These are phyloP conservation scores for Daldinia loculata DNA, from an alignment of 495 filamentous ascomycete species.

Conservation along the genomic window DNA sequence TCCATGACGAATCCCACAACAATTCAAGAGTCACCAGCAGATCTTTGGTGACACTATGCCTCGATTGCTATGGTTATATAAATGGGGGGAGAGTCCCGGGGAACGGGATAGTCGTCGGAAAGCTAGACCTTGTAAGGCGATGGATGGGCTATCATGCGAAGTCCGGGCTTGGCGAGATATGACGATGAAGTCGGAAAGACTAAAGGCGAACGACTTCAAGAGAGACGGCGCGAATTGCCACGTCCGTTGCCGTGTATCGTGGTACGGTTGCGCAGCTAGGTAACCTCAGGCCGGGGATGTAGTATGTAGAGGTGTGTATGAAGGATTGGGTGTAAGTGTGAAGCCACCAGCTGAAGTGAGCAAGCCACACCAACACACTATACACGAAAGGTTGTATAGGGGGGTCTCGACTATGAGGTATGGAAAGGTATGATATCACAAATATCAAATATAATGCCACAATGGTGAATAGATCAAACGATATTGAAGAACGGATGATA, in stretches of 20 bases:
- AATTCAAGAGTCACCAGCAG: slow-evolving; percentile 41
- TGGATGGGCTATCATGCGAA: slow-evolving; percentile 30
- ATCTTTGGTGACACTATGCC: slow-evolving; percentile 38
- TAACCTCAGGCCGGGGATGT: slow-evolving; percentile 20
- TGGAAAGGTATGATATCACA: slow-evolving; percentile 43
- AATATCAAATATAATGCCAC: slow-evolving; percentile 35
- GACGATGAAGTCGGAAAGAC: slow-evolving; percentile 25
- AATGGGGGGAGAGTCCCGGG: slow-evolving; percentile 21
- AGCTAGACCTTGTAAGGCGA: slow-evolving; percentile 30
- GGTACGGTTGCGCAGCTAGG: slow-evolving; percentile 27
- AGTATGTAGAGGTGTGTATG: slow-evolving; percentile 14
- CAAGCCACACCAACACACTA: slow-evolving; percentile 32
- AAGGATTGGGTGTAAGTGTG: slow-evolving; percentile 20
- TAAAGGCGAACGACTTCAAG: background rate
- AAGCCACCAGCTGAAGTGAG: slow-evolving; percentile 32
- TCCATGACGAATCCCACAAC: slow-evolving; percentile 48
- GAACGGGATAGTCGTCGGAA: slow-evolving; percentile 24
- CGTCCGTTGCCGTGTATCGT: slow-evolving; percentile 37
- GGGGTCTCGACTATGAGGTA: slow-evolving; percentile 15
- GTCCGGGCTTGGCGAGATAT: slow-evolving; percentile 34
- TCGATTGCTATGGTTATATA: slow-evolving; percentile 32
- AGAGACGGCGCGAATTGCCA: slow-evolving; percentile 24
- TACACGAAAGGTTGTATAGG: slow-evolving; percentile 13
- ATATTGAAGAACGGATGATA: slow-evolving; percentile 38
- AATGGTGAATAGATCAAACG: slow-evolving; percentile 39